Evolutionary conservation across 2,329 filamentous ascomycete genomes (phyloP), one percentile per base, ranked within the genome.

Genomic region (Calycina herbarum): DNA sequence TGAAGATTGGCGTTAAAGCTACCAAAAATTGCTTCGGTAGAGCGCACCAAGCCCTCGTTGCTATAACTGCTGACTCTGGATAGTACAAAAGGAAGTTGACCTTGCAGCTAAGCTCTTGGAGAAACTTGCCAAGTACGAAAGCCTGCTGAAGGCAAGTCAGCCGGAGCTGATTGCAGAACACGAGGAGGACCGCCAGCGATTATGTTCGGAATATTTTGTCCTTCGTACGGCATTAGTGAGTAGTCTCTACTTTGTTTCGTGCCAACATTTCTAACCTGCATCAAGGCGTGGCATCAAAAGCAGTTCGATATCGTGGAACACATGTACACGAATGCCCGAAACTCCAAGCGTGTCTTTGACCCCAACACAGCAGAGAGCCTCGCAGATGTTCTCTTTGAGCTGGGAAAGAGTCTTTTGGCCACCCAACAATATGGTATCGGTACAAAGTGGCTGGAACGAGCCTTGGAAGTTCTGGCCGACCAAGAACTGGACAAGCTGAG

Each of bases 271-370:
- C 62, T 62, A 54, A 70, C n/a, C 66, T 66, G 29, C 11, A n/a
- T 31, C 15, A 60, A 94, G 92, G 85, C 89, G 35, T 96, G 89
- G 88, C 87, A 88, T 71, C 88, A 93, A 73, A 82, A 86, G 51
- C 85, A 89, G 51, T 81, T 90, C 15, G 90, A 94, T 65, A 84
- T 93, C 59, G 91, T 92, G 33, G 92, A 96, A 63, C 87, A 92
- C 76, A 87, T 95, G 82, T 94, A 89, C 76, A 77, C 77, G 42
- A 91, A 91, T 71, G 77, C 86, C 1, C 78, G 79, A 71, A 78
- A 67, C n/a, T 76, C 78, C 10, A 76, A 71, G 45, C 73, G 72
- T 27, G 72, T 62, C 63, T 74, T 85, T 1, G 82, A 88, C 56
- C 76, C 82, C 0, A 68, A 77, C 1, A 82, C 82, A 1, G 81